Conservation (phyloP, 1,139 yeast genomes). For the Lodderomyces beijingensis region DNA sequence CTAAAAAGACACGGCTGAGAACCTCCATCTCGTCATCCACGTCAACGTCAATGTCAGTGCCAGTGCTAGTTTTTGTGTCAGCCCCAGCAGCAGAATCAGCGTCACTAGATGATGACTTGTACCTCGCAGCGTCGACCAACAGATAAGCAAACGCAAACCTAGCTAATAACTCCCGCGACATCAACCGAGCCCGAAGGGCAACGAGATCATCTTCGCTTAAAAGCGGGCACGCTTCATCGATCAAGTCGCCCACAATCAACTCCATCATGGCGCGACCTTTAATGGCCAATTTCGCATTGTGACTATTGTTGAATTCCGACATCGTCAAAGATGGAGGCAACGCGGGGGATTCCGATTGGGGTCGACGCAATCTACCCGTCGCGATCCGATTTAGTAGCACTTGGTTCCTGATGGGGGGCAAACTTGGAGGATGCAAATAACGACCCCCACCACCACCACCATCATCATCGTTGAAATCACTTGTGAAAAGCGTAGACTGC, state of each 20-base stretch:
- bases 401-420: conserved; percentile 31
- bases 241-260: conserved; percentile 24
- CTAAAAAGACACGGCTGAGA: conserved; percentile 30
- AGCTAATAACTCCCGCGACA: conserved; percentile 25
- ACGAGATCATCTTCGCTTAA: conserved; percentile 32
- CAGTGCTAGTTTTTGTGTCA: too few species aligned
- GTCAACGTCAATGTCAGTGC: conserved; percentile 17
- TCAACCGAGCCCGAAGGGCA: conserved; percentile 21
- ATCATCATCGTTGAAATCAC: too few species aligned
- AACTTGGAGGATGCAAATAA: conserved; percentile 29
- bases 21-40: conserved; percentile 25
- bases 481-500: too few species aligned
- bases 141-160: conserved; percentile 38
- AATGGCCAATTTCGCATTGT: conserved; percentile 31
- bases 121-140: conserved; percentile 25
- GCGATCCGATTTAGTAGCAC: conserved; percentile 24
- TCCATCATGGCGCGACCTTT: conserved; percentile 28
- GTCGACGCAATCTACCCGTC: conserved; percentile 38
- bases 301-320: conserved; percentile 24
- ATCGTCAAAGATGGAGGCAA: conserved; percentile 24
- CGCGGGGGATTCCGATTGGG: conserved; percentile 32
- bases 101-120: conserved; percentile 27
- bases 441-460: conserved; percentile 1
- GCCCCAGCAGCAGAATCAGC: too few species aligned
- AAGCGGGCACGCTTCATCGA: conserved; percentile 29